Evolutionary conservation across 306 rosid genomes (phyloP).

Genomic region (Psophocarpus tetragonolobus): DNA sequence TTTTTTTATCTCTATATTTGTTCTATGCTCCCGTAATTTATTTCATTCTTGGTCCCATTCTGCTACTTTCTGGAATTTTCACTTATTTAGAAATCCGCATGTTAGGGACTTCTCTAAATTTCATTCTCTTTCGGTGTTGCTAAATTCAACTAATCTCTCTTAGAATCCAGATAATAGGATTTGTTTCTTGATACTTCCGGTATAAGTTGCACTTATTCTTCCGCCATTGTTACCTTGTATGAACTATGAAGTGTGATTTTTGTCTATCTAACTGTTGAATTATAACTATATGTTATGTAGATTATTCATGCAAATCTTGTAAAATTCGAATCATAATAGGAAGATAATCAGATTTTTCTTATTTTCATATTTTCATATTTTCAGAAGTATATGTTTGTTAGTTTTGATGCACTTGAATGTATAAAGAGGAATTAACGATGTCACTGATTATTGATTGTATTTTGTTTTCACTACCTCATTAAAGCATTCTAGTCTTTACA

Average conservation of each 20-base stretch:
- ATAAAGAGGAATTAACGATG: slow-evolving; percentile 14
- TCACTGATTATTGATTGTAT: not conserved
- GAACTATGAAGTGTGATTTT: not conserved
- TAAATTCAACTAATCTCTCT: not conserved
- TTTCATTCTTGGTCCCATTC: not conserved
- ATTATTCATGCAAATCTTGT: not conserved
- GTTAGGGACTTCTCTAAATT: not conserved
- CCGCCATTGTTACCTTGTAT: not conserved
- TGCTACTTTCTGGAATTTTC: not conserved
- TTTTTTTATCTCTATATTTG: not conserved
- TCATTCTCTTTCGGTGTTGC: not conserved
- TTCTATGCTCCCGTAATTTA: not conserved
- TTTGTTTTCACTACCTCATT: slow-evolving; percentile 12
- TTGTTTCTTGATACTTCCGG: not conserved
- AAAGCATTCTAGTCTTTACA: slow-evolving; percentile 31
- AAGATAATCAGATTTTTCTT: not conserved
- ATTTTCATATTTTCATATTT: not conserved
- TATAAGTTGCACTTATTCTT: not conserved
- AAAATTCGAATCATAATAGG: not conserved
- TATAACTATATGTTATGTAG: not conserved
- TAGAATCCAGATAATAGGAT: not conserved
- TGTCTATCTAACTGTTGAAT: not conserved
- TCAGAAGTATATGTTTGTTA: not conserved
- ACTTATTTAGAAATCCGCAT: not conserved
- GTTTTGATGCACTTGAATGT: not conserved